phyloP scores from a whole-genome alignment of 805 yeast genomes.

The Ogataea minuta region DNA sequence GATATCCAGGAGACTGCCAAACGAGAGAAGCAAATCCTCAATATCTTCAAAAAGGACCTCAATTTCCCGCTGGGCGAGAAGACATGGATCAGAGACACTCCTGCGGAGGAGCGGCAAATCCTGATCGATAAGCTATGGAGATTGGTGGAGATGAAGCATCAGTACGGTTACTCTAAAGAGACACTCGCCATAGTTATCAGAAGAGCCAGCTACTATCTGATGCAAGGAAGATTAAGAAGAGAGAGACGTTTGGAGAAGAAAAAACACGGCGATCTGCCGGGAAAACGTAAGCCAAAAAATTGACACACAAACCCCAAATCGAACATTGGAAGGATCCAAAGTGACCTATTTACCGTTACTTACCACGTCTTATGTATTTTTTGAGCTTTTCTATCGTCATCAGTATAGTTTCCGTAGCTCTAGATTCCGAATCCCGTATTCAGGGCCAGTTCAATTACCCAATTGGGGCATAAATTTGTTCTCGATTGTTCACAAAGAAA shows the following conservation, averaged over 20 bases:
- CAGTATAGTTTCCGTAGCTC: not conserved
- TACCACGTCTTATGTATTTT: slow-evolving; percentile 1
- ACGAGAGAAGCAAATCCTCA: slow-evolving; percentile 52
- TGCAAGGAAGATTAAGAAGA: slow-evolving; percentile 74
- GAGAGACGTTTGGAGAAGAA: slow-evolving; percentile 54
- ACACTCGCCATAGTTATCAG: slow-evolving; percentile 71
- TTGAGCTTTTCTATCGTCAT: slow-evolving; percentile 1
- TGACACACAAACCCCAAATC: not conserved
- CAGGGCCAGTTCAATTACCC: not conserved
- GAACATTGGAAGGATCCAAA: not conserved
- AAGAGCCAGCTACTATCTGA: slow-evolving; percentile 75
- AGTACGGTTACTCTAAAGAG: slow-evolving; percentile 50
- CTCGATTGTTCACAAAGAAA: too few relatives aligned
- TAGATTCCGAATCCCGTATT: slow-evolving; percentile 3
- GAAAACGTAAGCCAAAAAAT: slow-evolving; percentile 16
- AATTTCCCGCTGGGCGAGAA: slow-evolving; percentile 73
- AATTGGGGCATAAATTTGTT: not conserved
- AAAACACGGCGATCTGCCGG: slow-evolving; percentile 22
- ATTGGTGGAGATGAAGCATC: slow-evolving; percentile 46
- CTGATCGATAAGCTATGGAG: slow-evolving; percentile 48
- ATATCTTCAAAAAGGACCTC: slow-evolving; percentile 52
- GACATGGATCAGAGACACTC: slow-evolving; percentile 84
- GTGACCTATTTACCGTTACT: slow-evolving; percentile 5
- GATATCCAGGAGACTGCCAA: slow-evolving; percentile 53
- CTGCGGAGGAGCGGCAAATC: slow-evolving; percentile 46